Base-by-base conservation (phyloP, 1,284 basidiomycete species). In the Coniferiporia sulphurascens region DNA sequence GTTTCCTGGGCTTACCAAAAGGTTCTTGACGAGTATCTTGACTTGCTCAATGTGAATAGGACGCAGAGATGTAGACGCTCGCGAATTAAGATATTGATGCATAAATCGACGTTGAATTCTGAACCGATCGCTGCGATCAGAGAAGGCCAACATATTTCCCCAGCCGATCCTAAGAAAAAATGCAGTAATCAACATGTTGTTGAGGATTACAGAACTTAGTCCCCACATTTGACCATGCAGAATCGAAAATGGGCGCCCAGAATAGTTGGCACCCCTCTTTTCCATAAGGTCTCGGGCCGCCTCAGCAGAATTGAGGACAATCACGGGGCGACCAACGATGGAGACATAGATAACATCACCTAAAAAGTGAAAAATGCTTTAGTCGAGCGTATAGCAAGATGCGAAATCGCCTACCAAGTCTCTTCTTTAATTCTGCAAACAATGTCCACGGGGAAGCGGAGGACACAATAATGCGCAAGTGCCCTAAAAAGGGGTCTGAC, bases 211-310 rank as follows among this genome's bases (percentile, higher is more conserved):
- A 46, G 44, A 15, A 46, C 12, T 9, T 19, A 2, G 9, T 55
- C 62, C 19, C 49, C 62, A 41, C 74, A 59, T 46, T 74, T 71
- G 12, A n/a, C 70, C 70, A 22, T 64, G 67, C 68, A 76, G 71
- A 6, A 65, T 62, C 15, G 70, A 55, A 9, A 52, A 61, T 0
- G 72, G 73, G 7, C 76, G 65, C 61, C 75, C 73, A 15, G 74
- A 76, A 62, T 75, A 76, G 21, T 72, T 67, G 12, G 64, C 52
- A 21, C 69, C 68, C 5, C 72, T 66, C 36, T 72, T 71, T 36
- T 74, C 73, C 17, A 76, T 65, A 22, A 78, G 65, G n/a, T 76
- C 74, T 1, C 55, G 56, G 36, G 68, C 70, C 7, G 65, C 62
- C 27, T 69, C 60, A 6, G 64, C 55, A 9, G 72, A 71, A 59